These are phyloP conservation scores for Penicillium argentinense DNA, from an alignment of 495 filamentous ascomycete species.

Conservation along the genomic window DNA sequence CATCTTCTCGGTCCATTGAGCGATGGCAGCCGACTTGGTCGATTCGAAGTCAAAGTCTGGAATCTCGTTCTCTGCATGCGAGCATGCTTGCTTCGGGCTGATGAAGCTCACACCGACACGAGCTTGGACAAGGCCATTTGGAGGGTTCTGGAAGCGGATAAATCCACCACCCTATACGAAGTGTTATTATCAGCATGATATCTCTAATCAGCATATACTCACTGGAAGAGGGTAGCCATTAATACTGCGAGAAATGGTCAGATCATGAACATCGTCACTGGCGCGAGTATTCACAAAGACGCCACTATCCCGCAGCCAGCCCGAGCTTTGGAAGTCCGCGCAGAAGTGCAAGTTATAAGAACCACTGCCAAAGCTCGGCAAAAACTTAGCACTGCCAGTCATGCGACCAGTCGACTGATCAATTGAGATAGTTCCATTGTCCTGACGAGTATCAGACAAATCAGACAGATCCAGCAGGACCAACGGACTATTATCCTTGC, in stretches of 20 bases:
- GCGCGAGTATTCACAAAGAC: conserved; percentile 46
- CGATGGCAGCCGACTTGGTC: conserved; percentile 41
- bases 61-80: conserved; percentile 61
- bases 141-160: conserved; percentile 51
- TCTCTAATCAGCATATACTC: conserved; percentile 2
- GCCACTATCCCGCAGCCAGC: conserved; percentile 40
- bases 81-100: conserved; percentile 61
- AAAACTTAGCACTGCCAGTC: conserved; percentile 64
- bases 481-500: conserved; percentile 47
- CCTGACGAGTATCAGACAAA: conserved; percentile 62
- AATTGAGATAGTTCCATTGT: conserved; percentile 61
- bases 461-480: conserved; percentile 70
- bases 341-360: conserved; percentile 68
- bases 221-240: conserved; percentile 69
- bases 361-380: conserved; percentile 66
- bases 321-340: conserved; percentile 58
- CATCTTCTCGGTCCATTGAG: conserved; percentile 53
- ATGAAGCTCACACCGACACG: conserved; percentile 73
- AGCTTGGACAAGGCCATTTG: conserved; percentile 50
- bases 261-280: conserved; percentile 46
- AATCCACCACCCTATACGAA: conserved; percentile 62
- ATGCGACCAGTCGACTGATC: conserved; percentile 62
- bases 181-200: conserved; percentile 1
- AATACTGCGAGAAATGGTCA: conserved; percentile 66
- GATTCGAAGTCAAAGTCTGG: conserved; percentile 47